Evolutionary conservation across 371 early-diverging fungal genomes (phyloP).

Genomic region (Antonospora locustae): DNA sequence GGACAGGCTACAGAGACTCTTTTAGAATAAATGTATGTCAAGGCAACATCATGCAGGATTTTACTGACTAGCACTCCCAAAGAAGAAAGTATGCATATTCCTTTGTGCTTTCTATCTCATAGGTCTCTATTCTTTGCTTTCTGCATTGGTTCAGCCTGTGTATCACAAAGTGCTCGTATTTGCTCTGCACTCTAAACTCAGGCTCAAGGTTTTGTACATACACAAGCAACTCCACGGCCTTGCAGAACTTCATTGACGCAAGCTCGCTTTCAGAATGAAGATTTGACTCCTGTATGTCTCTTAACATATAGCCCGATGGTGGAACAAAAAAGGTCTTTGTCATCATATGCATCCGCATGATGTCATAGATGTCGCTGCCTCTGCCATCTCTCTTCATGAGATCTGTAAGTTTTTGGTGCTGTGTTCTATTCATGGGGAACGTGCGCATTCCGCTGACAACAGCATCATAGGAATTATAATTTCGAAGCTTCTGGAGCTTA

Average conservation of each 20-base stretch:
- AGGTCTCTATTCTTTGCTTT: too few relatives aligned
- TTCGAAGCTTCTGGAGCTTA: constrained; percentile 1
- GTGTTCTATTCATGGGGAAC: neutral
- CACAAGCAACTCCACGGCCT: constrained; percentile 17
- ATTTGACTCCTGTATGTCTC: constrained; percentile 31
- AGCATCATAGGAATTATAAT: constrained; percentile 22
- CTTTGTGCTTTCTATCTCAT: too few relatives aligned
- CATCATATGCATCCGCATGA: constrained; percentile 1
- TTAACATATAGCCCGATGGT: constrained; percentile 26
- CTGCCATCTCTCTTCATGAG: constrained; percentile 3
- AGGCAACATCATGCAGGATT: too few relatives aligned
- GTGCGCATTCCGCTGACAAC: constrained; percentile 6
- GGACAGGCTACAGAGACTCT: too few relatives aligned
- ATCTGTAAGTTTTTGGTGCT: neutral
- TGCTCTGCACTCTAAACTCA: neutral
- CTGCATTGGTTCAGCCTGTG: too few relatives aligned
- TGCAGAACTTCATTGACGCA: constrained; percentile 27
- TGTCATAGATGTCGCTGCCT: constrained; percentile 7
- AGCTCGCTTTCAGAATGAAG: constrained; percentile 12
- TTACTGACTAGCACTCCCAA: too few relatives aligned
- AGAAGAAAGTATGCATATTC: too few relatives aligned
- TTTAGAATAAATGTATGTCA: too few relatives aligned
- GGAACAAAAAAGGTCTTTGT: constrained; percentile 12
- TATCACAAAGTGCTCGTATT: constrained; percentile 12
- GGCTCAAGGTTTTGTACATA: neutral